Evolutionary conservation across 202 grass and related monocot species (phyloP).

Genomic region (Dendrocalamus latiflorus): DNA sequence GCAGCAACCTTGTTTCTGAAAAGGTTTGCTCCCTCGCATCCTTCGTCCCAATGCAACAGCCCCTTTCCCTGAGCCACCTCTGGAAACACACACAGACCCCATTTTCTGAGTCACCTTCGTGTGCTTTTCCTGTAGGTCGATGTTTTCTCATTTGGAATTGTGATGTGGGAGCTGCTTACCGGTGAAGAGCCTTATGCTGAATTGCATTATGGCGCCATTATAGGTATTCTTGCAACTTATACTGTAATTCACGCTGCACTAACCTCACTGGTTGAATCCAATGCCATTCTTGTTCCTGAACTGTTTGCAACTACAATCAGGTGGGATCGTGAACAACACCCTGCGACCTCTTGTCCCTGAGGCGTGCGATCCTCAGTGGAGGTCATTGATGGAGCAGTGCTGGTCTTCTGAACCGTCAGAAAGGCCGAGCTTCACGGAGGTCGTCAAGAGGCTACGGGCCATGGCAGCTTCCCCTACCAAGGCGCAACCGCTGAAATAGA

Average conservation of each 20-base stretch:
- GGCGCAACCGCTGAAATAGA: slow-evolving; percentile 41
- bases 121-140: slow-evolving; percentile 50
- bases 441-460: slow-evolving; percentile 59
- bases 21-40: slow-evolving; percentile 46
- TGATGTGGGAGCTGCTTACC: slow-evolving; percentile 88
- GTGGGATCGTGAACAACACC: slow-evolving; percentile 85
- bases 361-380: slow-evolving; percentile 65
- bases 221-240: slow-evolving; percentile 39
- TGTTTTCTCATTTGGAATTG: slow-evolving; percentile 92
- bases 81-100: not conserved
- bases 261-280: not conserved
- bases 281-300: not conserved
- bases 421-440: slow-evolving; percentile 62
- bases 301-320: slow-evolving; percentile 18
- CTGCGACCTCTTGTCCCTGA: slow-evolving; percentile 60
- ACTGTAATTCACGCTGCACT: not conserved
- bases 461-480: slow-evolving; percentile 55
- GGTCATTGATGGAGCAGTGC: slow-evolving; percentile 71
- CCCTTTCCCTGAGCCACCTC: not conserved
- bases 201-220: slow-evolving; percentile 80
- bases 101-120: not conserved
- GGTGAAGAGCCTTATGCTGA: slow-evolving; percentile 85
- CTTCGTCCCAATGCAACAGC: not conserved
- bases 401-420: slow-evolving; percentile 64
- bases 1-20: slow-evolving; percentile 83